A percentile compares a stretch with the other conserved stretches of the same genome.
phyloP scores from a whole-genome alignment of 2,329 filamentous ascomycete genomes.

The Trichoderma gracile region DNA sequence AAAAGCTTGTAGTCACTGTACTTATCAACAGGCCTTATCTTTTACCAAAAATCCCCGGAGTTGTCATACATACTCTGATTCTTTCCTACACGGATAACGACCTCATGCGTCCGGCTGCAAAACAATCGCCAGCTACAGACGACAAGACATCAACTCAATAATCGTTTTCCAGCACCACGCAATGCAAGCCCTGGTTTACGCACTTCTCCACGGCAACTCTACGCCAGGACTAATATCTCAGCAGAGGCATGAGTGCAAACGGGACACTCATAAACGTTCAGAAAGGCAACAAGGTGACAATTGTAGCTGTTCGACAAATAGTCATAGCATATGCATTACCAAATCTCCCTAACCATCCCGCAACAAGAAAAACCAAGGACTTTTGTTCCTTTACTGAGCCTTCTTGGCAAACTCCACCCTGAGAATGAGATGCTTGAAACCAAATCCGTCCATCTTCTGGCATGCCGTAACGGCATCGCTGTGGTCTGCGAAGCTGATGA shows the following conservation, averaged over 20 bases:
- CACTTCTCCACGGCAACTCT: neutral
- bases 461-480: constrained; percentile 87
- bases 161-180: neutral
- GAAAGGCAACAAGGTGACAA: constrained; percentile 1
- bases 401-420: constrained; percentile 87
- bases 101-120: neutral
- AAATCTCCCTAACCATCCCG: constrained; percentile 36
- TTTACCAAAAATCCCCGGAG: too few relatives aligned
- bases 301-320: constrained; percentile 24
- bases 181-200: neutral
- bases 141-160: neutral
- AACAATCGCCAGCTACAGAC: neutral
- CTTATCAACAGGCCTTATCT: neutral
- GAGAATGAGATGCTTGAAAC: constrained; percentile 84
- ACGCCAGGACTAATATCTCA: neutral
- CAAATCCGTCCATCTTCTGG: constrained; percentile 96
- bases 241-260: neutral
- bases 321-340: constrained; percentile 27
- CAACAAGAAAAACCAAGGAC: constrained; percentile 35
- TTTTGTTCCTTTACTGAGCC: constrained; percentile 43
- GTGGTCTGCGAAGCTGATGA: constrained; percentile 94
- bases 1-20: too few relatives aligned
- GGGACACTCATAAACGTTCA: neutral
- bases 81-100: neutral
- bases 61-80: neutral